Conservation (phyloP, 345 rosid genomes). For the Cardiospermum halicacabum region DNA sequence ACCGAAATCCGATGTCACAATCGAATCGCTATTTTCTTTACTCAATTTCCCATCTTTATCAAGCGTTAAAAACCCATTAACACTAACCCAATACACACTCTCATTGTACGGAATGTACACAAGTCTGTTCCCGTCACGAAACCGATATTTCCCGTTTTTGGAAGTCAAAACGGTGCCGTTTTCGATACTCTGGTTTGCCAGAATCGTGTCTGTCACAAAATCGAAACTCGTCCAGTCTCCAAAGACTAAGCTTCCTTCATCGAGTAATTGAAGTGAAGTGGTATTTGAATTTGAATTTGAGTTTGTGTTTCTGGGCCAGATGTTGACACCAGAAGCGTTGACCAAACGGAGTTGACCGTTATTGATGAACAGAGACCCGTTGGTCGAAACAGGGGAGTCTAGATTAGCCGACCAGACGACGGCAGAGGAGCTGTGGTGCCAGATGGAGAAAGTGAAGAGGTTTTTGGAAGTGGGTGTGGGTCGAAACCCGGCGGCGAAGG, state of each 20-base stretch:
- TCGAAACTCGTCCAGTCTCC: slow-evolving; percentile 40
- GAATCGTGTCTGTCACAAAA: slow-evolving; percentile 39
- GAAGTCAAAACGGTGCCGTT: slow-evolving; percentile 19
- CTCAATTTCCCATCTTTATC: slow-evolving; percentile 18
- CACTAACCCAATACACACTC: slow-evolving; percentile 25
- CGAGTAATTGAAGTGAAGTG: slow-evolving; percentile 20
- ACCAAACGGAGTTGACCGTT: slow-evolving; percentile 29
- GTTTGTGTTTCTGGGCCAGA: slow-evolving; percentile 17
- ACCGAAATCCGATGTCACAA: slow-evolving; percentile 36
- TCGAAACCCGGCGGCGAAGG: slow-evolving; percentile 56
- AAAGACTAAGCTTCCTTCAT: slow-evolving; percentile 40
- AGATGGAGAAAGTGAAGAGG: slow-evolving; percentile 44
- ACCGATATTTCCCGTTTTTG: slow-evolving; percentile 35
- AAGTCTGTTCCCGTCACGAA: slow-evolving; percentile 19
- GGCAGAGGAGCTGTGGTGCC: slow-evolving; percentile 35
- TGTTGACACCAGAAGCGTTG: slow-evolving; percentile 23
- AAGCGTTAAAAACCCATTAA: slow-evolving; percentile 14
- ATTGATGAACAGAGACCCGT: slow-evolving; percentile 26
- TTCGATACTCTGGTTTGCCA: slow-evolving; percentile 34
- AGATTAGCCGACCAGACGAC: slow-evolving; percentile 43
- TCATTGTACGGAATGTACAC: slow-evolving; percentile 12
- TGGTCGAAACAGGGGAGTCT: slow-evolving; percentile 11
- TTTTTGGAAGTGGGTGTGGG: slow-evolving; percentile 10
- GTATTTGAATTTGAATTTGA: slow-evolving; percentile 27
- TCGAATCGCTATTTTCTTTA: not conserved